phyloP scores from a whole-genome alignment of 306 rosid species.

The Elaeagnus macrophylla region DNA sequence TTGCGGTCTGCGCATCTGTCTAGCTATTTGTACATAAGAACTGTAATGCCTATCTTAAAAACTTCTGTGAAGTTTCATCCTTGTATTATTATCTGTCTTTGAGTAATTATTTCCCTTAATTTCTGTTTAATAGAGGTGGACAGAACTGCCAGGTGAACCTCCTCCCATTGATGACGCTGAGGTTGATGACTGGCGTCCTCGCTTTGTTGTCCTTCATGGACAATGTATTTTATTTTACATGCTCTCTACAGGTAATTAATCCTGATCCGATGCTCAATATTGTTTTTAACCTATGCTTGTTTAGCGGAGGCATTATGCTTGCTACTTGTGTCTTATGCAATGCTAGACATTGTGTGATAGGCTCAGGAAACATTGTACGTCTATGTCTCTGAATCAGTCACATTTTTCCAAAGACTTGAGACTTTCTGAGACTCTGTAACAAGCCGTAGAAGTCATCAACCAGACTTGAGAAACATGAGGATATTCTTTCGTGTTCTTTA shows the following conservation, averaged over 20 bases:
- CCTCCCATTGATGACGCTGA: constrained; percentile 70
- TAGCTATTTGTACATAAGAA: constrained; percentile 72
- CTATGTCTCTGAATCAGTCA: too few species aligned
- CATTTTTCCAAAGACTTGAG: too few species aligned
- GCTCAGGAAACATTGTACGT: too few species aligned
- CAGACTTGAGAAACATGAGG: too few species aligned
- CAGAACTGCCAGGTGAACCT: constrained; percentile 77
- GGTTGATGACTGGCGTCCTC: constrained; percentile 86
- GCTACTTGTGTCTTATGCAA: too few species aligned
- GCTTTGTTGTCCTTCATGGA: constrained; percentile 78
- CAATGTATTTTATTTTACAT: constrained; percentile 60
- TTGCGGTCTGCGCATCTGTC: constrained; percentile 74
- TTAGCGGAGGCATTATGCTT: not conserved
- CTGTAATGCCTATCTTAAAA: constrained; percentile 37
- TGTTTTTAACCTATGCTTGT: not conserved
- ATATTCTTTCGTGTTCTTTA: too few species aligned
- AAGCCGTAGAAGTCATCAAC: too few species aligned
- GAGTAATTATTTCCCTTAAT: constrained; percentile 9
- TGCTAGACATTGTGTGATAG: too few species aligned
- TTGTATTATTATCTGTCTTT: constrained; percentile 1
- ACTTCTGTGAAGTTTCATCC: constrained; percentile 14
- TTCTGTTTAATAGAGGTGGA: constrained; percentile 50
- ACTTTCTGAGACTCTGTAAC: too few species aligned
- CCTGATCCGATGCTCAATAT: not conserved
- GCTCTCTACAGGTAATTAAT: constrained; percentile 51